phyloP scores from a whole-genome alignment of 352 stramenopile species.

The Globisporangium polare region DNA sequence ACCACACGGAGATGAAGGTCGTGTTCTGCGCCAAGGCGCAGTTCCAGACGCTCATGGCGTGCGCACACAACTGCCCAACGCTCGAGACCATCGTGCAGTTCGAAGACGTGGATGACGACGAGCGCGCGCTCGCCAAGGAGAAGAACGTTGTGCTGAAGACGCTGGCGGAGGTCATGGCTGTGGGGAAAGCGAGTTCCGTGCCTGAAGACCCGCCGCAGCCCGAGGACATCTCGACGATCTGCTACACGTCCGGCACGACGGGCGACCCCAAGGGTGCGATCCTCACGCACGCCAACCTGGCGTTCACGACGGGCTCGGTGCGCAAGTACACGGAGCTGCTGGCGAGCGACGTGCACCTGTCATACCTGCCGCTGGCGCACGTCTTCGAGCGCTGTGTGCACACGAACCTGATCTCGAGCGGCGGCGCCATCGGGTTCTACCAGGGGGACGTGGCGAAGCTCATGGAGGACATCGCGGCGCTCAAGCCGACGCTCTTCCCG shows the following conservation, averaged over 20 bases:
- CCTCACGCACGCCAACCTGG: constrained; percentile 51
- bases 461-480: not conserved
- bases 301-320: constrained; percentile 14
- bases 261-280: constrained; percentile 65
- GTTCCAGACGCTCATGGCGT: constrained; percentile 33
- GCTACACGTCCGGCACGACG: constrained; percentile 74
- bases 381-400: constrained; percentile 89
- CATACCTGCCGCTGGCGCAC: constrained; percentile 93
- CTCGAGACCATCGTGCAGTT: constrained; percentile 53
- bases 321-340: constrained; percentile 13
- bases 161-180: constrained; percentile 29
- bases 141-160: not conserved
- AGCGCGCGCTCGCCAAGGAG: not conserved
- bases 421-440: constrained; percentile 90
- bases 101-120: constrained; percentile 28
- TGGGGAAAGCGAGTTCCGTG: constrained; percentile 36
- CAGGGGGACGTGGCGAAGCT: constrained; percentile 47
- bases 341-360: constrained; percentile 67
- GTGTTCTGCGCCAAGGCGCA: constrained; percentile 57
- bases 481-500: not conserved
- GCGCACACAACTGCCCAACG: constrained; percentile 33
- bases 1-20: constrained; percentile 65
- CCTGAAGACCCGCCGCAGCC: constrained; percentile 35
- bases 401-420: constrained; percentile 51
- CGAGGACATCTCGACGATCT: constrained; percentile 90